Base-by-base conservation (phyloP, 2,329 filamentous ascomycete genomes). In the Apiospora hydei region DNA sequence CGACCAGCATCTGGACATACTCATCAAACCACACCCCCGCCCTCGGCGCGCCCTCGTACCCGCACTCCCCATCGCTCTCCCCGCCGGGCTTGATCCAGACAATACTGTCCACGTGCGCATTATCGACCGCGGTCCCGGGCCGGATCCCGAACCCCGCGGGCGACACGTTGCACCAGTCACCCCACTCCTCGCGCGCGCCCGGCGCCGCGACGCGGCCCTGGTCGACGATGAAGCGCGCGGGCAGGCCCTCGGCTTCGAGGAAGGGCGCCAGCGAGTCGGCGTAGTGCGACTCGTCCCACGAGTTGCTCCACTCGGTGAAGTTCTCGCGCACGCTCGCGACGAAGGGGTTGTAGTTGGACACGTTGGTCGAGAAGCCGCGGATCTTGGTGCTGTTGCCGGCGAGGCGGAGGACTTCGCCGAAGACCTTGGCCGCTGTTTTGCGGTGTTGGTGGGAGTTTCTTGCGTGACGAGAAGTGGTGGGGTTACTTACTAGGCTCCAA, bases 11-110 rank as follows among this genome's bases (percentile, higher is more conserved):
- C 81, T 85, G 87, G 77, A 90, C 89, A 83, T 90, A 90, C 57
- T 84, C 85, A 82, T 90, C 84, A 83, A 92, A 92, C 92, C 92
- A 94, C 24, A 85, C 84, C 66, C 92, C 92, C n/a, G 92, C 92
- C 82, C 94, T 90, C 70, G 92, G 92, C 1, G 92, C 89, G 18
- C 91, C 91, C 81, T 89, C 82, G 72, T 91, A 84, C 73, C 86
- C 80, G 61, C 82, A 84, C 67, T 81, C 83, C 71, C 81, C 81
- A 75, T 83, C 81, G 18, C 82, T 92, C 78, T 85, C 83, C 75
- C 84, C 83, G 76, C 89, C 89, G 11, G 89, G 89, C 84, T 91
- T 91, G 74, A 90, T 84, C 89, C 89, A 91, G 72, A 91, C 88
- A 76, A 91, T 88, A 53, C 89, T 88, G 80, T 91, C 89, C 66